These are phyloP conservation scores for Echeveria elegans DNA, from an alignment of 164 flowering plant genomes.

Conservation along the genomic window DNA sequence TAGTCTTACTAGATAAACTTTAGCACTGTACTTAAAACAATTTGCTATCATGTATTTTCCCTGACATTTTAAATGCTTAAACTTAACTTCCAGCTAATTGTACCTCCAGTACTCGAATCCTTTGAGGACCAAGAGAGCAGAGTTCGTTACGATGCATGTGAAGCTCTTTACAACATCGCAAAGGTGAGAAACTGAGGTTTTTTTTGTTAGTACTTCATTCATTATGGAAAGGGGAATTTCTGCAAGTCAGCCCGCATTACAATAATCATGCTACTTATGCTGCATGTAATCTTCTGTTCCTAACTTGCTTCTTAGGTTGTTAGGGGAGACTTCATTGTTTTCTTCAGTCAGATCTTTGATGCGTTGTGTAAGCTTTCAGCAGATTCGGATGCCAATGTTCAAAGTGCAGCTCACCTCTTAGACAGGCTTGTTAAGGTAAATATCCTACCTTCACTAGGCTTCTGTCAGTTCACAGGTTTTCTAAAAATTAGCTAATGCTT, in stretches of 20 bases:
- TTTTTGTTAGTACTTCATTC: not conserved
- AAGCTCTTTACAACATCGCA: conserved; percentile 31
- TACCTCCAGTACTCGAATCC: conserved; percentile 81
- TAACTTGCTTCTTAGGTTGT: conserved; percentile 61
- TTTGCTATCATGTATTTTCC: not conserved
- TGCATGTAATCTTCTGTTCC: not conserved
- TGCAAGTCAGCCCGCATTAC: not conserved
- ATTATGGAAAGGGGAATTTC: no score
- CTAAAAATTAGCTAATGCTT: not conserved
- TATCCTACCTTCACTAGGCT: not conserved
- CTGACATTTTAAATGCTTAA: not conserved
- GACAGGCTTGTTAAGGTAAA: conserved; percentile 92
- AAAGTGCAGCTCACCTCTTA: conserved; percentile 98
- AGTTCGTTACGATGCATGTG: conserved; percentile 84
- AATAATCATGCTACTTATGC: not conserved
- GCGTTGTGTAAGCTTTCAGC: conserved; percentile 93
- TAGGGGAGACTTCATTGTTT: conserved; percentile 88
- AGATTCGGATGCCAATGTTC: conserved; percentile 94
- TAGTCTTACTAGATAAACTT: not conserved
- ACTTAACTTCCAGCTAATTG: conserved; percentile 73
- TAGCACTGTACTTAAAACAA: not conserved
- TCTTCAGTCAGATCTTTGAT: conserved; percentile 94
- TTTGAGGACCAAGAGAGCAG: conserved; percentile 92
- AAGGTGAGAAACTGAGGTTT: conserved; percentile 25
- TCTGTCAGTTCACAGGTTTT: not conserved